A percentile compares a stretch with the other conserved stretches of the same genome.
Conservation (phyloP, 2,329 filamentous ascomycete species). For the Paecilomyces fulvus region DNA sequence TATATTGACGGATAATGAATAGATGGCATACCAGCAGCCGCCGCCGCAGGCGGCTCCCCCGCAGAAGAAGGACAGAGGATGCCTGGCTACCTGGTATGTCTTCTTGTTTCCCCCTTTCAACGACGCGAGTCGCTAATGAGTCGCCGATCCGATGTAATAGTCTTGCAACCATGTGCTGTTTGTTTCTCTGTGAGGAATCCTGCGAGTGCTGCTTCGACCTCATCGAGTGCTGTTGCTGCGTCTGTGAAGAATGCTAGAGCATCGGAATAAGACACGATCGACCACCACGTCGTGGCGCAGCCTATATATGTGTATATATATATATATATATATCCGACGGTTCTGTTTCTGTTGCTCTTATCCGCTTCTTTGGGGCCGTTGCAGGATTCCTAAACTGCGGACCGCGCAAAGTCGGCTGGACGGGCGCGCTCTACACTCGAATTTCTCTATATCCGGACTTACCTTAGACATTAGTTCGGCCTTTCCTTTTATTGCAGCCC, state of each 20-base stretch:
- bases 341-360: not conserved
- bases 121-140: slow-evolving; percentile 5
- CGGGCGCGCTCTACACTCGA: not conserved
- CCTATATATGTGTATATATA: too few relatives aligned
- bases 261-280: not conserved
- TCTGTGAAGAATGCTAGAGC: slow-evolving; percentile 17
- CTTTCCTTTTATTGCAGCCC: not conserved
- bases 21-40: slow-evolving; percentile 44
- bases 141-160: slow-evolving; percentile 18
- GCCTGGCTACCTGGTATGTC: slow-evolving; percentile 43
- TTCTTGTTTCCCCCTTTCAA: not conserved
- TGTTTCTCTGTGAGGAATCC: slow-evolving; percentile 55
- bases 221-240: slow-evolving; percentile 45
- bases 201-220: slow-evolving; percentile 59
- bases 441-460: not conserved
- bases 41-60: slow-evolving; percentile 27
- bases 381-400: not conserved
- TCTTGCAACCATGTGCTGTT: slow-evolving; percentile 52
- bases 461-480: not conserved
- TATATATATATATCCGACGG: not conserved
- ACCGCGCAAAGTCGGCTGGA: not conserved
- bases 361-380: not conserved
- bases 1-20: not conserved
- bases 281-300: not conserved
- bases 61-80: slow-evolving; percentile 43